These are phyloP conservation scores for Cruciata laevipes DNA, from an alignment of 257 asterid genomes.

Conservation along the genomic window DNA sequence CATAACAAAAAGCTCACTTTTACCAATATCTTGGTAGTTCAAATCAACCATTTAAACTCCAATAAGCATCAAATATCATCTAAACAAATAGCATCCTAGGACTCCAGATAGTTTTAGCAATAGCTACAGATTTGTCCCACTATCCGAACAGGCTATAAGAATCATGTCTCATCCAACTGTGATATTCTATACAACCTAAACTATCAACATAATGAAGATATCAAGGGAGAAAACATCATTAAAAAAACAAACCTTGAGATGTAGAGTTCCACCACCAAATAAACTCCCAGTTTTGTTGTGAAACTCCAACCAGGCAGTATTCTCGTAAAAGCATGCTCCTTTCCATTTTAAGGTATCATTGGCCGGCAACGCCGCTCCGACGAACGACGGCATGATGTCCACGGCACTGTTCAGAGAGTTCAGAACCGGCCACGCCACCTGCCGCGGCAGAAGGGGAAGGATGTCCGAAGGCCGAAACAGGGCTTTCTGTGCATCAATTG, in stretches of 20 bases:
- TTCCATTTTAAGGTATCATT: constrained; percentile 54
- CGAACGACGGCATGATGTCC: constrained; percentile 73
- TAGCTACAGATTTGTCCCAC: not conserved
- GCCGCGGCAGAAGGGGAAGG: constrained; percentile 65
- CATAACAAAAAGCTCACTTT: not conserved
- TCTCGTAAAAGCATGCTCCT: constrained; percentile 71
- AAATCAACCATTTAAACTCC: not conserved
- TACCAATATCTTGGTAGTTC: not conserved
- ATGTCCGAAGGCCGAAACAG: constrained; percentile 51
- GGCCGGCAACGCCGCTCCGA: constrained; percentile 50
- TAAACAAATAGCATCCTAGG: not conserved
- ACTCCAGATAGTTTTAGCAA: not conserved
- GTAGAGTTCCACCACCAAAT: constrained; percentile 90
- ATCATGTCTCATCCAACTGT: not conserved
- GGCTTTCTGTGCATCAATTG: constrained; percentile 32
- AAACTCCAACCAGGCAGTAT: constrained; percentile 72
- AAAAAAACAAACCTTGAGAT: constrained; percentile 46
- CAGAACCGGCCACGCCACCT: constrained; percentile 65
- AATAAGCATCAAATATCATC: not conserved
- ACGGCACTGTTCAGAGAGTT: constrained; percentile 46
- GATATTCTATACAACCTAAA: not conserved
- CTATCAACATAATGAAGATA: not conserved
- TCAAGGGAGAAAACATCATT: not conserved
- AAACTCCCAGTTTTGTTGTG: constrained; percentile 50
- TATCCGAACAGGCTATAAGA: not conserved